Evolutionary conservation across 331 rosid genomes (phyloP).

Genomic region (Pyrus hybrid): DNA sequence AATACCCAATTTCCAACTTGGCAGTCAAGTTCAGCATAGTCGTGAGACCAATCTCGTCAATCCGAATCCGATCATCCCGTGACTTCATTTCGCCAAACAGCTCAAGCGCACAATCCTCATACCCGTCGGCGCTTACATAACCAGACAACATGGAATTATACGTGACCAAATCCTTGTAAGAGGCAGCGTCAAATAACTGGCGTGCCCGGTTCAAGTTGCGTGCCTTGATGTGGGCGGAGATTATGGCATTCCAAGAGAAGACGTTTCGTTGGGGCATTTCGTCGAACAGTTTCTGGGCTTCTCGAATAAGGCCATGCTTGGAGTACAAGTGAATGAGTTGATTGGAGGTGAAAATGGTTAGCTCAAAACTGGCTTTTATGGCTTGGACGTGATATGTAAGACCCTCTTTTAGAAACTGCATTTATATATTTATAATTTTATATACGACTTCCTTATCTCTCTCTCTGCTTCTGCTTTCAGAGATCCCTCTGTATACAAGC

Average conservation of each 20-base stretch:
- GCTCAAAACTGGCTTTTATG: conserved; percentile 41
- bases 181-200: conserved; percentile 40
- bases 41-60: conserved; percentile 57
- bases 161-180: conserved; percentile 53
- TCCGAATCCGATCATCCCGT: conserved; percentile 22
- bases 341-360: conserved; percentile 44
- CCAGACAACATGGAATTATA: conserved; percentile 64
- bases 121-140: conserved; percentile 39
- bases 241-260: conserved; percentile 70
- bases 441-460: not conserved
- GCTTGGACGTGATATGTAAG: conserved; percentile 35
- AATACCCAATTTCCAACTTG: conserved; percentile 27
- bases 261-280: conserved; percentile 61
- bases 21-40: conserved; percentile 62
- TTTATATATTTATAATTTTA: conserved; percentile 11
- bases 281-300: conserved; percentile 66
- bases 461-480: not conserved
- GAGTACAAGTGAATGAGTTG: conserved; percentile 50
- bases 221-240: conserved; percentile 47
- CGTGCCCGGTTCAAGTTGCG: conserved; percentile 46
- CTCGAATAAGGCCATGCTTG: conserved; percentile 20
- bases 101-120: conserved; percentile 40
- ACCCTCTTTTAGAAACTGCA: conserved; percentile 42
- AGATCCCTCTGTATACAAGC: not conserved
- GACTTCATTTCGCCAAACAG: conserved; percentile 49